Base-by-base conservation (phyloP, 257 asterid species). In the Fraxinus excelsior region DNA sequence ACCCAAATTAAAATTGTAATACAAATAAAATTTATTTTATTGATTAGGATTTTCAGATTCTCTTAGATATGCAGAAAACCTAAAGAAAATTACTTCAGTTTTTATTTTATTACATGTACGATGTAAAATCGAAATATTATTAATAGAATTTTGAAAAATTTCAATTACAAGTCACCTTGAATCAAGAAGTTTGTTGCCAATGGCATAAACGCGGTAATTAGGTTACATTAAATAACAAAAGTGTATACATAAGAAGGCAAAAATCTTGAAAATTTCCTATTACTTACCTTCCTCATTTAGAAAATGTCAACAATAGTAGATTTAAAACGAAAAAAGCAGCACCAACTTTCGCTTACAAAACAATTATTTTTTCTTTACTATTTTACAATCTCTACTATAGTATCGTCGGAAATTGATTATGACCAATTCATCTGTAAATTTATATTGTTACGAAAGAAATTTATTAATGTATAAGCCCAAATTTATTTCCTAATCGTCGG, bases 361-460 rank as follows among this genome's bases (percentile, higher is more conserved):
- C 53, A 44, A 9, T 2, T 12, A 11, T 12, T 44, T 44, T 7
- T 44, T 12, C 18, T 44, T 44, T 12, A 44, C 18, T 13, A 40
- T 40, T 12, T 34, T 71, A 71, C 71, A 71, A 76, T 68, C 60
- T 75, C 49, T 53, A 31, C 13, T 12, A 49, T 49, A 14, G 21
- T 14, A 49, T 21, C 4, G 58, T 49, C 1, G 58, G 40, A 37
- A 37, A 7, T 9, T 35, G 9, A 35, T 35, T 35, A 35, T 34
- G 37, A 34, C 7, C 37, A 34, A 3, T 34, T 34, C 37, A 34
- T 34, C 5, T 34, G 37, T 34, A 34, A 4, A 34, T 34, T 34
- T 3, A 34, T 34, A 34, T 34, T 34, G 37, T 34, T 34, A 34
- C 7, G 3, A 38, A 10, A 38, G 11, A 40, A 40, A 40, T 40